Conservation (phyloP, 2,329 filamentous ascomycete genomes). For the Penicillium sp. region DNA sequence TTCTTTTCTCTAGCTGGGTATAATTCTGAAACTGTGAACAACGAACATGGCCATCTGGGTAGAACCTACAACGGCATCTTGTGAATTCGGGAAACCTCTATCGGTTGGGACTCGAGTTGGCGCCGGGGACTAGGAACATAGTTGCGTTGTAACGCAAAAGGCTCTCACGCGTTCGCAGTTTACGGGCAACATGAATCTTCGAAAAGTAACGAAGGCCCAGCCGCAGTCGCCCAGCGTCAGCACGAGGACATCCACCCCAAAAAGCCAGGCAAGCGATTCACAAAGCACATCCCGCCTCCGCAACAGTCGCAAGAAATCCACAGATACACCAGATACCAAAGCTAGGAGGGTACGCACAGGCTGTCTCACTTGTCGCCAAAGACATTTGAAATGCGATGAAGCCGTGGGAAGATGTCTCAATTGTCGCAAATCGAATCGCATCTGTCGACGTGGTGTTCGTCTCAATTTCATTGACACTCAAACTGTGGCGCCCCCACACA, state of each 20-base stretch:
- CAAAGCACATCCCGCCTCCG: constrained; percentile 14
- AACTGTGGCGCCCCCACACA: constrained; percentile 63
- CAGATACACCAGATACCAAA: constrained; percentile 47
- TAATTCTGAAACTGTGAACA: neutral
- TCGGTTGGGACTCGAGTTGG: constrained; percentile 12
- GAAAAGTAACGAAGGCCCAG: constrained; percentile 12
- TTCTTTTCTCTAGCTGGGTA: neutral
- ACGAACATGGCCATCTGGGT: constrained; percentile 24
- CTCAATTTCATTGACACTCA: constrained; percentile 90
- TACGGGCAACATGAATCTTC: constrained; percentile 16
- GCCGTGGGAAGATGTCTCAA: constrained; percentile 66
- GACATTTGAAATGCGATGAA: constrained; percentile 90
- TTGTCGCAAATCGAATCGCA: constrained; percentile 80
- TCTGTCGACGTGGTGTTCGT: constrained; percentile 80
- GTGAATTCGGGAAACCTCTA: constrained; percentile 13
- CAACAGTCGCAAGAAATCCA: constrained; percentile 20
- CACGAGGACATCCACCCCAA: constrained; percentile 12
- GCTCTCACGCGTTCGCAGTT: neutral
- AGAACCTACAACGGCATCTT: constrained; percentile 11
- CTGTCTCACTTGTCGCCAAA: constrained; percentile 83
- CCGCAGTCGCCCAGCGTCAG: constrained; percentile 9
- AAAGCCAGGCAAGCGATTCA: constrained; percentile 16
- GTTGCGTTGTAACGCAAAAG: neutral
- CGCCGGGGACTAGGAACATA: constrained; percentile 17
- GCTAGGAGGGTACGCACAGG: constrained; percentile 86